Base-by-base conservation (phyloP, 352 stramenopile species). In the Phytopythium aichiense region DNA sequence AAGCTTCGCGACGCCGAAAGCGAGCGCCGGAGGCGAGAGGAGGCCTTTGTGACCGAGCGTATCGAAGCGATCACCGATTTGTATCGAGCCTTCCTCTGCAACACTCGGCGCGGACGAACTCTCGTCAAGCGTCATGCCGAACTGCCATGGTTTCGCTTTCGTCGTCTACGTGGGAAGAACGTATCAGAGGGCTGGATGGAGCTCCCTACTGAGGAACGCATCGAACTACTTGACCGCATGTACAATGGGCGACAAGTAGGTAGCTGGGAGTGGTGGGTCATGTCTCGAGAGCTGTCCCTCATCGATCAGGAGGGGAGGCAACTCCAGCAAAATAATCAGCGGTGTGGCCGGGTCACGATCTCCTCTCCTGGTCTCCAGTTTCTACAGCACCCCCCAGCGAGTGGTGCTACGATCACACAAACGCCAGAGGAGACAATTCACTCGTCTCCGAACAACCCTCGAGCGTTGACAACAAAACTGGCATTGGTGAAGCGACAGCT, bases 111-210 rank as follows among this genome's bases (percentile, higher is more conserved):
- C n/a, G 69, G 61, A 9, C 64, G 46, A 35, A 28, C 64, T 38
- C 43, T 72, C 11, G 66, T 77, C 8, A 50, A 31, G 37, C 66
- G 50, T 46, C 70, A 77, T 53, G 56, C 43, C n/a, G 61, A 74
- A 33, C 69, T 68, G 20, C 61, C 67, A 12, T 77, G 64, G 64
- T 13, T 70, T 4, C 70, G 64, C 18, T 74, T 77, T 25, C 51
- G 58, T 9, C 65, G 60, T 15, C 37, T 76, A 1, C 63, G 51
- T 20, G 16, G 59, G 12, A 35, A 13, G 25, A 13, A 42, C 12
- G 11, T 8, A 38, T 18, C 43, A n/a, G 23, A 5, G 18, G 23
- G 13, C 12, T 52, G 46, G 46, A 4, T 12, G 16, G 2, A 25
- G 2, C 13, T 49, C 25, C 11, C 31, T 16, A 20, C 37, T 13